Evolutionary conservation across 176 grass and related monocot species (phyloP), one percentile per base, ranked within the genome.

Genomic region (Oryza officinalis): DNA sequence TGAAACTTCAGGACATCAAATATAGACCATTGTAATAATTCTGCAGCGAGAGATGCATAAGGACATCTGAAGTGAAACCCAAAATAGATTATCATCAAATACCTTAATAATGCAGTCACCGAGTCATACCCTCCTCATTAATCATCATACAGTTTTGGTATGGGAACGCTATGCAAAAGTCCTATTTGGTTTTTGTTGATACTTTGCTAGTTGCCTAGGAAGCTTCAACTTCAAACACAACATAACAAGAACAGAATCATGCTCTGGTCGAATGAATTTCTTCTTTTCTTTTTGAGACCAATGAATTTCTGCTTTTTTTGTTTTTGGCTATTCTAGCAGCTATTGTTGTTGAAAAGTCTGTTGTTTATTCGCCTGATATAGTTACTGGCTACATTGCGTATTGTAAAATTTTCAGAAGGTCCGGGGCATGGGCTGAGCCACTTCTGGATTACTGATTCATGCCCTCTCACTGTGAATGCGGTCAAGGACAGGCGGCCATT

Each of bases 381-480:
- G 85, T 27, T 54, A 47, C 45, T 47, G 72, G 50, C 31, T 22
- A 41, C 28, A 43, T 67, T 75, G 57, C 12, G 31, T 60, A 35
- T 30, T 65, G 17, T 80, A 32, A 72, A 52, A n/a, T 85, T 88
- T 88, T 68, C 85, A 96, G 91, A 95, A 50, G 87, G 85, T 4
- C 87, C 83, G 13, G 89, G 85, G 49, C 81, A 94, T 68, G 81
- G 83, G 41, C 90, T 96, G 67, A 84, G 87, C 78, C 83, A 99
- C 77, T 99, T 98, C 84, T 96, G 96, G 96, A 92, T 99, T 59
- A 99, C 96, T 4, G 93, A 99, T 80, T 99, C 96, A 7, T 99
- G 96, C 75, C 93, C 93, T 23, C 84, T 90, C 44, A 96, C 93
- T 8, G 89, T 92, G 45, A 88, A 95, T 49, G 91, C 78, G 35